Conservation (phyloP, 768 basidiomycete genomes). For the Zangia roseola region DNA sequence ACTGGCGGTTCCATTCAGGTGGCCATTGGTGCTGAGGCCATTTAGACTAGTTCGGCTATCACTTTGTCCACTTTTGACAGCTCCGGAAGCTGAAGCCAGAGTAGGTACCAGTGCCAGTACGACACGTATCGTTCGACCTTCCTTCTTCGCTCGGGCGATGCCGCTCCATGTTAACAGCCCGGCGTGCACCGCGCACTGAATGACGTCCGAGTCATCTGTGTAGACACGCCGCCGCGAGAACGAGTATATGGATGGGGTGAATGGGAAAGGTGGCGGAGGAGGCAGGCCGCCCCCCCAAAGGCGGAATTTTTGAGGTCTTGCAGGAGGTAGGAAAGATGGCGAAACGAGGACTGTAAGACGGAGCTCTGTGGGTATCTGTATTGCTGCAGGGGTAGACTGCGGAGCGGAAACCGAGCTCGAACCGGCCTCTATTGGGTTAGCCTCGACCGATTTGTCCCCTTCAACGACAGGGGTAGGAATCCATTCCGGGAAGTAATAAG, state of each 20-base stretch:
- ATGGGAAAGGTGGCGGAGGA: slow-evolving; percentile 39
- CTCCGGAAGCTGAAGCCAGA: slow-evolving; percentile 43
- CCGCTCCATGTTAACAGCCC: slow-evolving; percentile 49
- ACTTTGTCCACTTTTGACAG: slow-evolving; percentile 30
- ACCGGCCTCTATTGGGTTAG: slow-evolving; percentile 18
- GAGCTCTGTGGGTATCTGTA: slow-evolving; percentile 29
- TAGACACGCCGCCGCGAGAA: slow-evolving; percentile 55
- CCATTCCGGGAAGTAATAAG: slow-evolving; percentile 35
- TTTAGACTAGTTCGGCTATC: slow-evolving; percentile 19
- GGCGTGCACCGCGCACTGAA: slow-evolving; percentile 66
- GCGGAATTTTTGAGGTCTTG: slow-evolving; percentile 52
- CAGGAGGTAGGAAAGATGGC: slow-evolving; percentile 52
- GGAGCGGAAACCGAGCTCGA: slow-evolving; percentile 23
- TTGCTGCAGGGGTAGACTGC: slow-evolving; percentile 7
- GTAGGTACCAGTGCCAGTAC: slow-evolving; percentile 42
- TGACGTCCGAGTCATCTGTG: slow-evolving; percentile 76
- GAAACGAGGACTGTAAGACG: slow-evolving; percentile 59
- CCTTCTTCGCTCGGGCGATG: slow-evolving; percentile 36
- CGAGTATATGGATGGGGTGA: slow-evolving; percentile 22
- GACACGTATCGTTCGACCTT: slow-evolving; percentile 39
- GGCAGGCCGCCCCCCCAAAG: slow-evolving; percentile 69
- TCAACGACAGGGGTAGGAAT: slow-evolving; percentile 29
- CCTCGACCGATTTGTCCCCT: slow-evolving; percentile 21
- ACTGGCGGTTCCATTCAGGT: slow-evolving; percentile 30
- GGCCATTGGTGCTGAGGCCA: slow-evolving; percentile 23